phyloP scores from a whole-genome alignment of 1,139 yeast genomes.

The Pichia terricola region DNA sequence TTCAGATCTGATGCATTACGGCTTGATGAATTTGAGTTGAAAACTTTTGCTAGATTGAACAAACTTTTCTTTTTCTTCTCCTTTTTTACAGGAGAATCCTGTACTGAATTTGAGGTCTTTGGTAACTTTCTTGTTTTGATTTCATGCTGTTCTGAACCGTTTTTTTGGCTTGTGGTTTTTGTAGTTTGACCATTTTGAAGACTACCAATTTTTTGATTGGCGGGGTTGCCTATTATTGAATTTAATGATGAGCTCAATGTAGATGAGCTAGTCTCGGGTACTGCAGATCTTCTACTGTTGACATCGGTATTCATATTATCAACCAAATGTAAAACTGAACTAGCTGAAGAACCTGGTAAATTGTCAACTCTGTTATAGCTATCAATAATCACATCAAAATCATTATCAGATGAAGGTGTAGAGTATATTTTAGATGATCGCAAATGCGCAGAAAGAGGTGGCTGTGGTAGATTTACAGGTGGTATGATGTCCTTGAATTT shows the following conservation, averaged over 20 bases:
- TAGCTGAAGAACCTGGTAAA: no score
- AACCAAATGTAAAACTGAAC: no score
- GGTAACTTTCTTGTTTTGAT: slow-evolving; percentile 11
- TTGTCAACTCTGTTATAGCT: slow-evolving; percentile 10
- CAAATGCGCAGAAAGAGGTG: no score
- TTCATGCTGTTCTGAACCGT: slow-evolving; percentile 8
- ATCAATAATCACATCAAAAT: slow-evolving; percentile 19
- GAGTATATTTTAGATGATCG: background rate
- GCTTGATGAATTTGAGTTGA: slow-evolving; percentile 28
- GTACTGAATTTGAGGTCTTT: slow-evolving; percentile 8
- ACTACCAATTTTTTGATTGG: background rate
- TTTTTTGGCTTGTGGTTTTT: background rate
- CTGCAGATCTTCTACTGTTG: background rate
- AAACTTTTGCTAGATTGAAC: slow-evolving; percentile 35
- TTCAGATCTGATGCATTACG: slow-evolving; percentile 36
- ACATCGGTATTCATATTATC: slow-evolving; percentile 1
- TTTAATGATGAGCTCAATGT: background rate
- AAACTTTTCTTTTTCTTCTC: slow-evolving; percentile 27
- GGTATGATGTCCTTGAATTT: no score
- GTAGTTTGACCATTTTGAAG: no score
- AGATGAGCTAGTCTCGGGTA: background rate
- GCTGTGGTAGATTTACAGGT: no score
- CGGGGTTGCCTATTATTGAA: background rate
- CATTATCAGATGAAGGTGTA: slow-evolving; percentile 14
- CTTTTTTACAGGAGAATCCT: slow-evolving; percentile 7